Conservation (phyloP, 2,329 filamentous ascomycete genomes). For the Cadophora gregata region DNA sequence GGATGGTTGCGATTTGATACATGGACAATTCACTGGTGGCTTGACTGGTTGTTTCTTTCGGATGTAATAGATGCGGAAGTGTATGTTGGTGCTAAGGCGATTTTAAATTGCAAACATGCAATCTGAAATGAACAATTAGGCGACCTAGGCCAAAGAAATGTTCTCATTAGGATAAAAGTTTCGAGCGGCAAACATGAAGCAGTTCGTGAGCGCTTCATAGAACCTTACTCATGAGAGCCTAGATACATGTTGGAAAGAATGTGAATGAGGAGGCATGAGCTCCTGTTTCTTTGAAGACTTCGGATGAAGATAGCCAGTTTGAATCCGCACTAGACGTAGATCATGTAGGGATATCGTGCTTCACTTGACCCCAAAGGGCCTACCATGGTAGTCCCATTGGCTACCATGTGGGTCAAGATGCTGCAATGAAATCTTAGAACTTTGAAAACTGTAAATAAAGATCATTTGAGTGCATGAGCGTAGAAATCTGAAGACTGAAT, state of each 20-base stretch:
- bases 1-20: background rate
- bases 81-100: background rate
- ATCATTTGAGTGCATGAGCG: too few relatives aligned
- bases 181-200: background rate
- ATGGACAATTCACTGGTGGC: background rate
- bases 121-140: too few relatives aligned
- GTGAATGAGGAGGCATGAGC: background rate
- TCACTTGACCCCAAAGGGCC: background rate
- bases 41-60: background rate
- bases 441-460: too few relatives aligned
- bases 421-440: background rate
- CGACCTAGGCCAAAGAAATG: too few relatives aligned
- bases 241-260: background rate
- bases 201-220: background rate
- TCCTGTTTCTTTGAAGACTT: background rate
- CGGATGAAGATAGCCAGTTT: background rate
- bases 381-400: background rate
- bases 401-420: background rate
- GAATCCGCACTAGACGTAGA: background rate
- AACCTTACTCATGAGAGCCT: background rate
- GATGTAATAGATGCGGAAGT: background rate
- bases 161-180: background rate
- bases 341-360: background rate
- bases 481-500: too few relatives aligned
- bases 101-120: too few relatives aligned